These are phyloP conservation scores for Hysterium pulicare DNA, from an alignment of 2,329 filamentous ascomycete genomes.

Conservation along the genomic window DNA sequence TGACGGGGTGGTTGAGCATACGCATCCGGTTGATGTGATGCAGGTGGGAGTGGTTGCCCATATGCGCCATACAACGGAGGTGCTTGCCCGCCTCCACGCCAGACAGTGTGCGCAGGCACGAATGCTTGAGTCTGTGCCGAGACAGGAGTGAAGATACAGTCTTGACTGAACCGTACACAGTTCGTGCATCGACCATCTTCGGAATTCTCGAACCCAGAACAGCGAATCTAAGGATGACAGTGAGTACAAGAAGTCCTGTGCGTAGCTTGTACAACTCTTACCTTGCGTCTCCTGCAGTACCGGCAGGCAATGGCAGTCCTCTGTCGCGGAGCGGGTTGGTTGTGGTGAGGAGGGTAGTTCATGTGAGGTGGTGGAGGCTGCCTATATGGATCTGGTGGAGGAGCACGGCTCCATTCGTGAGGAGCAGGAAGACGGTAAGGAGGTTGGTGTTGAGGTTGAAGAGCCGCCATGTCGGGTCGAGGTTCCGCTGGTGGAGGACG, in stretches of 20 bases:
- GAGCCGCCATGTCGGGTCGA: slow-evolving; percentile 44
- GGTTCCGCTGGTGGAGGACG: slow-evolving; percentile 35
- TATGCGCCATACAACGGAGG: slow-evolving; percentile 52
- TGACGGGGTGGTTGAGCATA: slow-evolving; percentile 37
- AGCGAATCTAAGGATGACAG: slow-evolving; percentile 58
- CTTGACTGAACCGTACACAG: slow-evolving; percentile 70
- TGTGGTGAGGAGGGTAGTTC: slow-evolving; percentile 34
- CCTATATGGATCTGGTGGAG: slow-evolving; percentile 38
- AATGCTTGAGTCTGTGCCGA: slow-evolving; percentile 72
- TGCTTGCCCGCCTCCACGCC: slow-evolving; percentile 41
- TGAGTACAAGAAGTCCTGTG: background rate
- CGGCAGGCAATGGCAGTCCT: slow-evolving; percentile 60
- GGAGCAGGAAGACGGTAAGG: slow-evolving; percentile 45
- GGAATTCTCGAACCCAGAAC: slow-evolving; percentile 70
- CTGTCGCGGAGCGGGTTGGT: slow-evolving; percentile 54
- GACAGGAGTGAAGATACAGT: slow-evolving; percentile 74
- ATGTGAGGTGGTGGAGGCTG: slow-evolving; percentile 41
- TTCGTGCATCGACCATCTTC: slow-evolving; percentile 71
- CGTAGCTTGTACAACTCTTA: slow-evolving; percentile 22
- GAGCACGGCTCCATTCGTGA: slow-evolving; percentile 42
- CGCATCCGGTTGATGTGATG: slow-evolving; percentile 26
- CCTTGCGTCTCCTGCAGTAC: slow-evolving; percentile 60
- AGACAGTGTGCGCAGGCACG: slow-evolving; percentile 68
- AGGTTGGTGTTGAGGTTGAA: slow-evolving; percentile 38
- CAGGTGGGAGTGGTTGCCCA: slow-evolving; percentile 47